Evolutionary conservation across 345 rosid species (phyloP), one percentile per base, ranked within the genome.

Genomic region (Eucalyptus viminalis): DNA sequence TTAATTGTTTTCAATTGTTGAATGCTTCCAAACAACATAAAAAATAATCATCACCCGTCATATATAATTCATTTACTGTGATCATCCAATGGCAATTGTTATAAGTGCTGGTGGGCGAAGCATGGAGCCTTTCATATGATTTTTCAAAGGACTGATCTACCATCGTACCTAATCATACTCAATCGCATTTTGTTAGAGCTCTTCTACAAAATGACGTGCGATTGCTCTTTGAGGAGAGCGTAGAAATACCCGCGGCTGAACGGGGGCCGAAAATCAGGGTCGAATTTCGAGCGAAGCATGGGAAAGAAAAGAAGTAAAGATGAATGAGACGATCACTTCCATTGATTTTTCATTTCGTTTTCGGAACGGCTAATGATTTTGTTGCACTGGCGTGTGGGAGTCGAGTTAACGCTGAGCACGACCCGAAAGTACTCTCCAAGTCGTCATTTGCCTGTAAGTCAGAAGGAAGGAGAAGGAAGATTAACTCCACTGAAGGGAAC

Each of bases 121-220:
- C 21, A 15, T n/a, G 15, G 37, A n/a, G 2, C 37, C 37, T n/a
- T n/a, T 65, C 21, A 1, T 8, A 0, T 65, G 37, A 17, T 65
- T 9, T 8, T n/a, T n/a, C 0, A 11, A 65, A 8, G 40, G 40
- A 14, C 1, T 15, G 37, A 65, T n/a, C 40, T n/a, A 15, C 1
- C 76, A 65, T 60, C 9, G 3, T 65, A 29, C 37, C 19, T n/a
- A n/a, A 65, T 65, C 16, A 14, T n/a, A n/a, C 19, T 65, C 37
- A 7, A 65, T 3, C 4, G 10, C 19, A 8, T 65, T 65, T 14
- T 65, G 9, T 65, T n/a, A 4, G 37, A 65, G 76, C 37, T 14
- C 37, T 8, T n/a, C 19, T 65, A 15, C 37, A n/a, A 65, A n/a
- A 65, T 14, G 3, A 65, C 11, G 8, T 65, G 19, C 21, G 11